Base-by-base conservation (phyloP, 306 rosid species). In the Begonia fuchsioides region DNA sequence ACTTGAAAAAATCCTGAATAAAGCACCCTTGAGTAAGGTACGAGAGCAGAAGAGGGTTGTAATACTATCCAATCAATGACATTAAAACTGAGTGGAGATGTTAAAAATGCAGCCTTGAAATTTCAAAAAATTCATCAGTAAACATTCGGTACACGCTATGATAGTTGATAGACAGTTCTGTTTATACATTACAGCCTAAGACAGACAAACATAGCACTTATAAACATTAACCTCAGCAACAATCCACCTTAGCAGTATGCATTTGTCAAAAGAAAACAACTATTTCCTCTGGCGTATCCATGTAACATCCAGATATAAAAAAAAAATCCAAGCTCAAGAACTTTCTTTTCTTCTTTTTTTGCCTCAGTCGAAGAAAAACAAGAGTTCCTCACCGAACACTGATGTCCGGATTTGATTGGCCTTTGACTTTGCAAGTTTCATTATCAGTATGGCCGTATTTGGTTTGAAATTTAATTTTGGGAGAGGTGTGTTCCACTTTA, bases 381-480 rank as follows among this genome's bases (percentile, higher is more conserved):
- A 3, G 15, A 50, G 70, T 78, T 79, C 80, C 66, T 53, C 75
- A 72, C 51, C 79, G 67, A 66, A 82, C 94, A 9, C 79, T 47
- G 61, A 86, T 76, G 80, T 60, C 74, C 52, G 47, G 72, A 44
- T 80, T 70, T 40, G 71, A 15, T 17, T 63, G 69, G 47, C 66
- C 81, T 61, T 71, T 74, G 60, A 58, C 72, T 59, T 57, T 79
- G 64, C 35, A 54, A 47, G 54, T 32, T 51, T 65, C 66, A 32
- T 62, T 69, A 48, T 14, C 11, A 55, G 63, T 66, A 59, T 53
- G 58, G 2, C 72, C 69, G 43, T 78, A 72, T 3, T 12, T 61
- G 35, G 38, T 50, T 52, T 16, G 66, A 53, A 45, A 75, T 71
- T 71, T 78, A 1, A 17, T 57, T 59, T 56, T 78, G n/a, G 60